Evolutionary conservation across 2,329 filamentous ascomycete genomes (phyloP).

Genomic region (Fusarium poae): DNA sequence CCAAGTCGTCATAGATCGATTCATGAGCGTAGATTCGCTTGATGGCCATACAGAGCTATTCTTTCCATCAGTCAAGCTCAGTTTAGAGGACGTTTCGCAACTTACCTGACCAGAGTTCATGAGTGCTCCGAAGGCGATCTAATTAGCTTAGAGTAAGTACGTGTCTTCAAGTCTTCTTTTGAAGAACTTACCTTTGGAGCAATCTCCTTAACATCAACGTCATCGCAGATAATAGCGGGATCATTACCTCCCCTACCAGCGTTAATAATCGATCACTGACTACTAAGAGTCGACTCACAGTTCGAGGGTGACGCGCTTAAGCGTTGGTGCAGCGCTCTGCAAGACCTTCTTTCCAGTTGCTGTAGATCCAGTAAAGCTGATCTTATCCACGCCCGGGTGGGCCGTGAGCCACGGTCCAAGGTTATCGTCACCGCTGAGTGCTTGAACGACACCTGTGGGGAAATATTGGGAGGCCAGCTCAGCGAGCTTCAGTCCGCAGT

Average conservation of each 20-base stretch:
- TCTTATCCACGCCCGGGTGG: constrained; percentile 72
- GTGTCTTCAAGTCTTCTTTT: no score
- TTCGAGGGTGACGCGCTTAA: constrained; percentile 73
- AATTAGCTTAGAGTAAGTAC: no score
- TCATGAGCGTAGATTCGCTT: constrained; percentile 74
- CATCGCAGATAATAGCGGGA: constrained; percentile 68
- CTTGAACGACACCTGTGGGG: constrained; percentile 72
- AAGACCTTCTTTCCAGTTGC: constrained; percentile 72
- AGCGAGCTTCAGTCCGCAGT: constrained; percentile 68
- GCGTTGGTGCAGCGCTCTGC: constrained; percentile 64
- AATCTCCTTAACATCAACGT: constrained; percentile 60
- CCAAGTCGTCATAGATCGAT: constrained; percentile 68
- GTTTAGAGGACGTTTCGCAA: neutral
- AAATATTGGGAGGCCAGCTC: constrained; percentile 70
- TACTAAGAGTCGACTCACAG: constrained; percentile 51
- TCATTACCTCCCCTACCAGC: constrained; percentile 67
- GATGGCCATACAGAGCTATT: constrained; percentile 51
- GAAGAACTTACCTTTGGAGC: neutral
- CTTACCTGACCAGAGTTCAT: constrained; percentile 63
- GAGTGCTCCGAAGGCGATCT: constrained; percentile 58
- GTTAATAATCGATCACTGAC: neutral
- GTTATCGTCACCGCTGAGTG: constrained; percentile 69
- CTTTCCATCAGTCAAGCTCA: neutral
- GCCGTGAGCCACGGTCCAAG: constrained; percentile 70
- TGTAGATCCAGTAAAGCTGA: constrained; percentile 73